phyloP scores from a whole-genome alignment of 176 grass and related monocot genomes.

The Panicum miliaceum region DNA sequence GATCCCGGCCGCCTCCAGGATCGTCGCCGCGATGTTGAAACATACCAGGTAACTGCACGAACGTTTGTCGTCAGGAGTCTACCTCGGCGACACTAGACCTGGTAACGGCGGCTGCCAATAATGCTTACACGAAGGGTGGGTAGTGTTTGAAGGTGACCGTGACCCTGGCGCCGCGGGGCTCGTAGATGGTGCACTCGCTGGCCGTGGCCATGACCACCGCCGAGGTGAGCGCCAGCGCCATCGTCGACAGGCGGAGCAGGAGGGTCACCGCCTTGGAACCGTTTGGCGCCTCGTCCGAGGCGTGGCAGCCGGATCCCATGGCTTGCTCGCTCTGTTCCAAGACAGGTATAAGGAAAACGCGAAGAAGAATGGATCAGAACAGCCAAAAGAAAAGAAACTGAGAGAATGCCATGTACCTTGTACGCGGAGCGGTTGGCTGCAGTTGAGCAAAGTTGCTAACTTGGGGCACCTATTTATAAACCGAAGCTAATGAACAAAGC shows the following conservation, averaged over 20 bases:
- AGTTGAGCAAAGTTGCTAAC: too few species aligned
- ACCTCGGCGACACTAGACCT: too few species aligned
- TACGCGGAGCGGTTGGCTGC: too few species aligned
- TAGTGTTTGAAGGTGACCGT: slow-evolving; percentile 38
- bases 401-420: too few species aligned
- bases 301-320: not conserved
- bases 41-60: slow-evolving; percentile 21
- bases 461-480: too few species aligned
- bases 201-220: slow-evolving; percentile 36
- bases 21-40: slow-evolving; percentile 15
- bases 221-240: slow-evolving; percentile 20
- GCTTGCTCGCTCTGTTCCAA: too few species aligned
- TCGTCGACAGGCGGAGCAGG: slow-evolving; percentile 20
- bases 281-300: not conserved
- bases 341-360: too few species aligned
- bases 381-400: too few species aligned
- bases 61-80: too few species aligned
- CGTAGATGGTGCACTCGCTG: not conserved
- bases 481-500: too few species aligned
- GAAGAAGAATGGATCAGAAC: too few species aligned
- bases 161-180: not conserved
- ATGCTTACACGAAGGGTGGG: slow-evolving; percentile 13
- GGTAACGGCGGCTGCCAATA: too few species aligned
- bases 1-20: slow-evolving; percentile 27
- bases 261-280: slow-evolving; percentile 20